Evolutionary conservation across 352 stramenopile genomes (phyloP).

Genomic region (Globisporangium middletonii): DNA sequence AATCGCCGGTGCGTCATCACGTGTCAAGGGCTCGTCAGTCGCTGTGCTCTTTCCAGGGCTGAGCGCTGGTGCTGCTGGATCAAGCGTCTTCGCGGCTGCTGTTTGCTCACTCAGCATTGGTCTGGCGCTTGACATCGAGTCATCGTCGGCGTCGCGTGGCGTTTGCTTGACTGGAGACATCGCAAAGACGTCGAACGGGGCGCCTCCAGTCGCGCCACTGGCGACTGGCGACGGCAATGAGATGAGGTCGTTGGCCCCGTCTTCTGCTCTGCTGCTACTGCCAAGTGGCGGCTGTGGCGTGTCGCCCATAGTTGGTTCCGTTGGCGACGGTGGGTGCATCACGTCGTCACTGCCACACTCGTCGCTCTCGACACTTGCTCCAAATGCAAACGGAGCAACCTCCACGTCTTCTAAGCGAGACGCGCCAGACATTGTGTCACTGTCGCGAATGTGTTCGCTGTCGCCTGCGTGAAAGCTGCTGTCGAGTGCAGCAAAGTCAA

Average conservation of each 20-base stretch:
- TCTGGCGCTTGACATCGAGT: background rate
- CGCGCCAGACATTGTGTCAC: background rate
- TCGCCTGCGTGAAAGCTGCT: background rate
- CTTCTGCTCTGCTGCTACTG: background rate
- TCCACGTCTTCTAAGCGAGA: slow-evolving; percentile 3
- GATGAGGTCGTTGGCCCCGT: slow-evolving; percentile 18
- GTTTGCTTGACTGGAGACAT: background rate
- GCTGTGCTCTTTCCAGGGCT: background rate
- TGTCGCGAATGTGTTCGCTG: slow-evolving; percentile 2
- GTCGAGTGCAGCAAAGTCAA: background rate
- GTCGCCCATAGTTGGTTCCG: background rate
- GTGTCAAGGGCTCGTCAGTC: background rate
- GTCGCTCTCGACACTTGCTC: background rate
- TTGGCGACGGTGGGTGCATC: background rate
- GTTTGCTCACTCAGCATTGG: background rate
- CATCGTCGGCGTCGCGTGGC: background rate
- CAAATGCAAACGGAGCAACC: slow-evolving; percentile 1
- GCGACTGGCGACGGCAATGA: slow-evolving; percentile 39
- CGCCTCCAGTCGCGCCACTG: background rate
- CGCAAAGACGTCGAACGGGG: slow-evolving; percentile 14
- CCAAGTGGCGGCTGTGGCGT: background rate
- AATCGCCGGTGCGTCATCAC: background rate
- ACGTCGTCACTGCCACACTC: background rate
- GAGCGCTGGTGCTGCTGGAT: background rate
- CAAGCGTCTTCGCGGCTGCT: background rate